Evolutionary conservation across 176 grass and related monocot genomes (phyloP), one percentile per base, ranked within the genome.

Genomic region (Ensete glaucum): DNA sequence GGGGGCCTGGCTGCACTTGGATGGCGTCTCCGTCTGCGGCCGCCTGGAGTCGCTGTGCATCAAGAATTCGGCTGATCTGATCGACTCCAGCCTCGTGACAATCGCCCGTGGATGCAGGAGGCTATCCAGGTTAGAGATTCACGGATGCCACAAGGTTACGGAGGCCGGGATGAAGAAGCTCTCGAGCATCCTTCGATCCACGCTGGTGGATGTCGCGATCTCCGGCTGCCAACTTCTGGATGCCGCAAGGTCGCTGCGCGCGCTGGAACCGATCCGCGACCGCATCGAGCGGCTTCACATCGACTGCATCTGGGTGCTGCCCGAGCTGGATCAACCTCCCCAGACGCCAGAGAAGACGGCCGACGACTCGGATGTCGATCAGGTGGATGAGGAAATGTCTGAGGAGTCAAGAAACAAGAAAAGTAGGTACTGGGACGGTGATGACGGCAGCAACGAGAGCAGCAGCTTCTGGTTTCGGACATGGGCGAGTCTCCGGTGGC

Each of bases 11-110:
- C 52, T 86, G 64, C 81, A 99, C 82, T 84, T 99, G 12, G 88
- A 99, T 13, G 96, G 96, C 13, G 79, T 99, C 56, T 79, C 96
- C 8, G 91, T 99, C 24, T 96, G 93, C 13, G 93, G 93, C 1
- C 83, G 87, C 5, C 73, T 96, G 79, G 83, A 88, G 67, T 81
- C 87, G 0, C 85, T 96, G 3, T 85, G 77, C 79, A 72, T 96
- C 9, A 92, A 90, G 80, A 81, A 88, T 3, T 96, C 85, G 62
- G 55, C 82, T 48, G 93, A 96, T 88, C 84, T 96, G 73, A 79
- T 81, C 0, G 83, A 96, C 15, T 64, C 77, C 6, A 85, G 87
- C 74, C 85, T 96, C 19, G 83, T 9, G 0, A 75, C 86, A 1
- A 91, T 99, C 8, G 88, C 86, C 9, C 88, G 96, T 52, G 96